These are phyloP conservation scores for Cutaneotrichosporon mucoides DNA, from an alignment of 1,284 basidiomycete genomes.

Conservation along the genomic window DNA sequence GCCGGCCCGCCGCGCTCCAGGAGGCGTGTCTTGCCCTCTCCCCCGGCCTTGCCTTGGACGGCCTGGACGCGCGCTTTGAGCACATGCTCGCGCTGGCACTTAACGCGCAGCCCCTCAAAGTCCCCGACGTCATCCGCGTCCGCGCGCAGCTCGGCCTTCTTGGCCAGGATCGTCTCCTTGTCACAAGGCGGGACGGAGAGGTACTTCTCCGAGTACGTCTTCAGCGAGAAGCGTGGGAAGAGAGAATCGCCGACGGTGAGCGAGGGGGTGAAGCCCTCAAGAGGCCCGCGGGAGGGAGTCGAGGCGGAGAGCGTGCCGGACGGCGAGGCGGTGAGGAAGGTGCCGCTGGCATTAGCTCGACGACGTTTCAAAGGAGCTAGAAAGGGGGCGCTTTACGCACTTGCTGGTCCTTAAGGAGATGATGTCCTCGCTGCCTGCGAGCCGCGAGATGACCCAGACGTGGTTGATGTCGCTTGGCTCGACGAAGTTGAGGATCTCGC, in stretches of 20 bases:
- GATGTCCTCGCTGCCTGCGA: slow-evolving; percentile 52
- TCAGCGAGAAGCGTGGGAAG: slow-evolving; percentile 31
- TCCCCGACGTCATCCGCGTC: slow-evolving; percentile 81
- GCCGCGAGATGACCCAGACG: slow-evolving; percentile 53
- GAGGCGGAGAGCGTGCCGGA: slow-evolving; percentile 42
- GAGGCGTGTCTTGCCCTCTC: slow-evolving; percentile 53
- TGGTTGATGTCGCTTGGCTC: slow-evolving; percentile 52
- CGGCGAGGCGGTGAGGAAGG: slow-evolving; percentile 46
- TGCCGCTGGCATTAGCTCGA: slow-evolving; percentile 30
- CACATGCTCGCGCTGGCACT: slow-evolving; percentile 86
- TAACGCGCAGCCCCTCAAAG: slow-evolving; percentile 77
- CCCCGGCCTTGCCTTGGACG: slow-evolving; percentile 12
- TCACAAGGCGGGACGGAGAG: slow-evolving; percentile 29
- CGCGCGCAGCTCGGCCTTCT: slow-evolving; percentile 64
- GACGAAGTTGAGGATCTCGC: slow-evolving; percentile 39
- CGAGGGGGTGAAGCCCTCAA: slow-evolving; percentile 45
- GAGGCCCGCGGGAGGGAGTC: slow-evolving; percentile 46
- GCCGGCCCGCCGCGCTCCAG: slow-evolving; percentile 54
- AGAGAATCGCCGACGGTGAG: slow-evolving; percentile 18
- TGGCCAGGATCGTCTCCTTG: slow-evolving; percentile 16
- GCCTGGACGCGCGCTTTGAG: slow-evolving; percentile 62
- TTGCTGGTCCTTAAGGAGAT: slow-evolving; percentile 49
- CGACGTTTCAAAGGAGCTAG: neutral
- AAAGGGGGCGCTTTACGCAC: slow-evolving; percentile 25
- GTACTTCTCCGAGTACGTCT: slow-evolving; percentile 36